phyloP scores from a whole-genome alignment of 768 basidiomycete genomes.

The Phanerochaete sordida region DNA sequence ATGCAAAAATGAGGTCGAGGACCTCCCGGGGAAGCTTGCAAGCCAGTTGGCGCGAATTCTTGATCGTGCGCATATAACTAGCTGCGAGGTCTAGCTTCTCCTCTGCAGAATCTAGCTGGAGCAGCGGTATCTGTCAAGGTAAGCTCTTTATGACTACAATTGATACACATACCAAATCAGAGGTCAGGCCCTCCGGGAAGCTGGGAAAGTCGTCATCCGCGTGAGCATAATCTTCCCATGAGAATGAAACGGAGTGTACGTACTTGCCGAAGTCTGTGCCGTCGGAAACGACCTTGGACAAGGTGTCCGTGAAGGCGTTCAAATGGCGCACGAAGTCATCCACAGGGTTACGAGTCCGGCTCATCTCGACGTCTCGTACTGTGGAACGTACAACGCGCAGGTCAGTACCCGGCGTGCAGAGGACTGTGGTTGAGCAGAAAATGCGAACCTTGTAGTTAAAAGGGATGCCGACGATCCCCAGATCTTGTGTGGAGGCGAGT shows the following conservation, averaged over 20 bases:
- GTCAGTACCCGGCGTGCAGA: no score
- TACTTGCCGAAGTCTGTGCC: slow-evolving; percentile 7
- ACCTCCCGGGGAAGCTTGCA: slow-evolving; percentile 4
- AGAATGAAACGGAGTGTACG: background rate
- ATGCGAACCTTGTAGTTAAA: background rate
- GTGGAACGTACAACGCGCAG: no score
- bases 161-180: background rate
- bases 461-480: background rate
- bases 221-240: background rate
- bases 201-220: background rate
- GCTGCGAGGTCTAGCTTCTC: slow-evolving; percentile 1
- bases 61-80: slow-evolving; percentile 5
- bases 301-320: background rate
- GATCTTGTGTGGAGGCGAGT: background rate
- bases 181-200: background rate
- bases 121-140: background rate
- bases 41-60: background rate
- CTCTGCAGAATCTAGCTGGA: background rate
- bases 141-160: background rate
- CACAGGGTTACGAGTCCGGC: background rate
- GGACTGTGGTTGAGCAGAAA: background rate
- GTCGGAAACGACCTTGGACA: slow-evolving; percentile 3
- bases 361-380: background rate
- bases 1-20: background rate
- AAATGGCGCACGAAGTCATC: slow-evolving; percentile 1